These are phyloP conservation scores for Aspergillus fijiensis DNA, from an alignment of 2,329 filamentous ascomycete species.

Conservation along the genomic window DNA sequence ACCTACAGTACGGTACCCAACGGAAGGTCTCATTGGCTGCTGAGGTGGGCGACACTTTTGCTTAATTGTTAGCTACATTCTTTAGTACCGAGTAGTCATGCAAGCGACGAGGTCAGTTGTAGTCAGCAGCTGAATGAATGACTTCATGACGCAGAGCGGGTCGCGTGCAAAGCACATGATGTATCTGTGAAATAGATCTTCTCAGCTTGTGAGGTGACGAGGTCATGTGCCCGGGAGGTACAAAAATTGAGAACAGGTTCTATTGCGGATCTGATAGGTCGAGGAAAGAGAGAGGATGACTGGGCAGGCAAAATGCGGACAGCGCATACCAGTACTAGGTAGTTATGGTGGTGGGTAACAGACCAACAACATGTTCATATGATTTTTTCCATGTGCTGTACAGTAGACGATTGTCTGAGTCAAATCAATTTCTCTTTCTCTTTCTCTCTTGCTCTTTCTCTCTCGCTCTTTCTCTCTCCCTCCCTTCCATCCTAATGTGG, in stretches of 20 bases:
- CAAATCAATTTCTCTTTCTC: neutral
- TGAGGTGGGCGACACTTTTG: neutral
- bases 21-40: no score
- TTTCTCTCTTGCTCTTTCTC: neutral
- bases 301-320: neutral
- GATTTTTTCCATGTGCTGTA: no score
- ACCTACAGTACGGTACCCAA: no score
- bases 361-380: no score
- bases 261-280: neutral
- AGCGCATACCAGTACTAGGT: neutral
- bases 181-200: neutral
- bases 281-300: neutral
- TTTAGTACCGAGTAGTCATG: no score
- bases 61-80: neutral
- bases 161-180: neutral
- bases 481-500: neutral
- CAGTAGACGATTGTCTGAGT: neutral
- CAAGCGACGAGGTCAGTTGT: no score
- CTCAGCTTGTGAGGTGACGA: neutral
- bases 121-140: neutral
- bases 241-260: neutral
- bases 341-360: no score
- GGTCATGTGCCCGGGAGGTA: neutral
- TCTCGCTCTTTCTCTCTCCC: neutral
- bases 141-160: neutral